Evolutionary conservation across 2,329 filamentous ascomycete genomes (phyloP), one percentile per base, ranked within the genome.

Genomic region (Drechslerella stenobrocha): DNA sequence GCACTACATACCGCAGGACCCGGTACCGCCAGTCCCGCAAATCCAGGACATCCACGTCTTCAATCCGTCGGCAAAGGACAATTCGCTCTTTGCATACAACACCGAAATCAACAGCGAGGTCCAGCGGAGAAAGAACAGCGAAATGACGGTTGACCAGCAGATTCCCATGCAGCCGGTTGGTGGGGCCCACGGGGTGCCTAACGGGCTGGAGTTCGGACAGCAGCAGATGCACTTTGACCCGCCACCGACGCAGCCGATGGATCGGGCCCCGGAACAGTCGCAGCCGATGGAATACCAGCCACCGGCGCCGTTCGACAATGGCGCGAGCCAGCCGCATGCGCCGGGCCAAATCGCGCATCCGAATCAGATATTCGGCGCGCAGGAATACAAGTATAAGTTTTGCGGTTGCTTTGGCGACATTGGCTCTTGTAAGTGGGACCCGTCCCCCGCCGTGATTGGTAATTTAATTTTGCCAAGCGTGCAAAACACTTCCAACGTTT

Each of bases 321-420:
- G 64, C 35, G 58, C 56, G 9, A 63, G 46, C 26, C 64, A 69
- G 30, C 64, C 64, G 9, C 73, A 74, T 47, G 72, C 73, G 20
- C 73, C 73, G 13, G 73, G 73, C 13, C 73, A 74, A 45, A 74
- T 74, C 23, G 70, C 69, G 30, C 73, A 74, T 64, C 73, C 73
- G 24, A 74, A 74, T 42, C 71, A 73, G 45, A 72, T 72, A 44
- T 69, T 70, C 32, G 72, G 70, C n/a, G 59, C 46, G n/a, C 71
- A 74, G 46, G 64, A 69, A 15, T 74, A 73, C 63, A 70, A 72
- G 13, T 70, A 73, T 50, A 71, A 70, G 8, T 45, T 72, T 44
- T 74, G 72, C 55, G 70, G 71, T 40, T 73, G 72, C 52, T 73
- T 73, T 22, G 59, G 70, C n/a, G 71, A 74, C 46, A 70, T 72